phyloP scores from a whole-genome alignment of 352 stramenopile genomes.

The Paralagenidium karlingii region DNA sequence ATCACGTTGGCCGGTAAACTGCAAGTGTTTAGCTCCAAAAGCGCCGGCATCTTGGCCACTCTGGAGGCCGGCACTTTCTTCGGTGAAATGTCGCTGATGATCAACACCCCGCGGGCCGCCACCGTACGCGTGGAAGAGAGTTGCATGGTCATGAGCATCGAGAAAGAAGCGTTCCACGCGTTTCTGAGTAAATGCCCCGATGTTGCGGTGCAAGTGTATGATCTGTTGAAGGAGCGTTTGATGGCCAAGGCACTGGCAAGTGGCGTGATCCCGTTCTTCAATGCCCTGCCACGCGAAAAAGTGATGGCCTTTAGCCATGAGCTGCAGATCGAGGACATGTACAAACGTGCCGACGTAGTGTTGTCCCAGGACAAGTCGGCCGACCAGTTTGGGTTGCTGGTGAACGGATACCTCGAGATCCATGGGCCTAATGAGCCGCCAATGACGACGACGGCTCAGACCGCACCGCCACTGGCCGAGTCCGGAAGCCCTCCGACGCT shows the following conservation, averaged over 20 bases:
- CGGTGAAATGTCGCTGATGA: slow-evolving; percentile 69
- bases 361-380: too few relatives aligned
- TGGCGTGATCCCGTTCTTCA: slow-evolving; percentile 61
- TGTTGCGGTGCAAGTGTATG: slow-evolving; percentile 29
- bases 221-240: slow-evolving; percentile 52
- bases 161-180: slow-evolving; percentile 56
- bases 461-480: too few relatives aligned
- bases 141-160: slow-evolving; percentile 69
- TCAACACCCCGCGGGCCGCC: slow-evolving; percentile 61
- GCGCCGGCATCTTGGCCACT: slow-evolving; percentile 28
- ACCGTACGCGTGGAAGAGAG: slow-evolving; percentile 54
- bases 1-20: slow-evolving; percentile 49
- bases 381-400: slow-evolving; percentile 52
- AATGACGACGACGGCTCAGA: too few relatives aligned
- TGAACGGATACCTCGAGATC: slow-evolving; percentile 62
- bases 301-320: slow-evolving; percentile 47
- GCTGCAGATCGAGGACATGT: slow-evolving; percentile 49
- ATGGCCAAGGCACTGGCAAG: slow-evolving; percentile 57
- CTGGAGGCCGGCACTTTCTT: slow-evolving; percentile 64
- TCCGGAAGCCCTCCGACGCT: too few relatives aligned
- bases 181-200: slow-evolving; percentile 46
- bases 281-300: slow-evolving; percentile 26
- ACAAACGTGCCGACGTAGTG: slow-evolving; percentile 40
- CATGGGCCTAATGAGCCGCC: slow-evolving; percentile 5
- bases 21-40: slow-evolving; percentile 46